Percentiles rank a stretch among this genome's conserved stretches.
phyloP scores from a whole-genome alignment of 164 flowering plant genomes.

The Amborella trichopoda region DNA sequence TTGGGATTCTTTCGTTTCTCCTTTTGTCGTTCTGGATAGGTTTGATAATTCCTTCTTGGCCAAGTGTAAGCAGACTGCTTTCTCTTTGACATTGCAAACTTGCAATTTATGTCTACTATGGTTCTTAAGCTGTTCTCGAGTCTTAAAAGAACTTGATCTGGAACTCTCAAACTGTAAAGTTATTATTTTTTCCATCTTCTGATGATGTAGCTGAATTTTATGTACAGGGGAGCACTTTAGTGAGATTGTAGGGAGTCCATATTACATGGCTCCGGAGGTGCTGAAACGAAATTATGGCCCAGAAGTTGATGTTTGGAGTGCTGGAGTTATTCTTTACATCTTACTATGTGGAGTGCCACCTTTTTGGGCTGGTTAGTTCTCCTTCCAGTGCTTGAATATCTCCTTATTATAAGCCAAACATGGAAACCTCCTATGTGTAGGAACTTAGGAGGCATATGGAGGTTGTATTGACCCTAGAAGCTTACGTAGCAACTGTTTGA shows the following conservation, averaged over 20 bases:
- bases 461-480: too few relatives aligned
- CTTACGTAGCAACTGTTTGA: too few relatives aligned
- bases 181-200: neutral
- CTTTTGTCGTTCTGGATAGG: neutral
- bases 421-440: too few relatives aligned
- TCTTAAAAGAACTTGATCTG: too few relatives aligned
- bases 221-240: constrained; percentile 55
- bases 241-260: constrained; percentile 95
- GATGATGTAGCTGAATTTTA: constrained; percentile 3
- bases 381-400: too few relatives aligned
- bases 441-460: too few relatives aligned
- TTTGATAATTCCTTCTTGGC: too few relatives aligned
- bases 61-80: neutral
- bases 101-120: too few relatives aligned
- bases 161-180: neutral
- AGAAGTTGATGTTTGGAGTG: constrained; percentile 93
- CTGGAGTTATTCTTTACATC: constrained; percentile 87
- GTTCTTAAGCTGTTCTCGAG: too few relatives aligned
- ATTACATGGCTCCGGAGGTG: constrained; percentile 98
- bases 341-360: constrained; percentile 91
- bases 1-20: neutral
- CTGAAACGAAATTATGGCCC: constrained; percentile 77
- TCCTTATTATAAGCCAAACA: too few relatives aligned
- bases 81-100: neutral
- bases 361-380: constrained; percentile 84